A percentile compares a stretch with the other conserved stretches of the same genome.
phyloP scores from a whole-genome alignment of 2,329 filamentous ascomycete genomes.

The Talaromyces sp. region DNA sequence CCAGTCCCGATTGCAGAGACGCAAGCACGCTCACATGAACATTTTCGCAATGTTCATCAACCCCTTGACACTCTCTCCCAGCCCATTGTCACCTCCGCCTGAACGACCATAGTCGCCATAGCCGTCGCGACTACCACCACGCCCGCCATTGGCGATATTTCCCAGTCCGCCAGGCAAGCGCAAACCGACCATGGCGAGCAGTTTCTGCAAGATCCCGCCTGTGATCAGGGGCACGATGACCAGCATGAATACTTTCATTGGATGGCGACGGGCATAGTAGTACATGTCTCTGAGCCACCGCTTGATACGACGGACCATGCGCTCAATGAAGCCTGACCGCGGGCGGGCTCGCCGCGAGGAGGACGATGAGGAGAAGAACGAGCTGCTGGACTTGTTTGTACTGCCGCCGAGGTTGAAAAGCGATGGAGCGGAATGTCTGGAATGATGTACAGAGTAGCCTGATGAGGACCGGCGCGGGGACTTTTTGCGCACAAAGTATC shows the following conservation, averaged over 20 bases:
- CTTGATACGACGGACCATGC: slow-evolving; percentile 69
- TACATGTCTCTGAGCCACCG: slow-evolving; percentile 74
- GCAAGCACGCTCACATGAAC: slow-evolving; percentile 22
- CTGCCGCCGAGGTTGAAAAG: slow-evolving; percentile 39
- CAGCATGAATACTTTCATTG: slow-evolving; percentile 79
- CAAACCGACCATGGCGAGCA: slow-evolving; percentile 75
- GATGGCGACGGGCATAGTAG: slow-evolving; percentile 76
- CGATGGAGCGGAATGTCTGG: slow-evolving; percentile 37
- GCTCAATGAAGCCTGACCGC: slow-evolving; percentile 70
- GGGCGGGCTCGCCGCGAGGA: slow-evolving; percentile 75
- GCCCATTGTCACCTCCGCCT: slow-evolving; percentile 24
- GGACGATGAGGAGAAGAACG: slow-evolving; percentile 52
- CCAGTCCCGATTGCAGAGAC: neutral
- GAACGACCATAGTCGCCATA: slow-evolving; percentile 15
- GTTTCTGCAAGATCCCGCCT: slow-evolving; percentile 71
- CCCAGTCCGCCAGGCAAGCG: slow-evolving; percentile 56
- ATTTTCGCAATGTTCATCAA: slow-evolving; percentile 33
- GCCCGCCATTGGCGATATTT: slow-evolving; percentile 19
- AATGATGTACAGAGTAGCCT: slow-evolving; percentile 30
- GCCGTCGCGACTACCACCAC: slow-evolving; percentile 4
- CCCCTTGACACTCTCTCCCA: slow-evolving; percentile 26
- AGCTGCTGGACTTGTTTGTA: slow-evolving; percentile 31
- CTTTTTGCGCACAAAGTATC: slow-evolving; percentile 27
- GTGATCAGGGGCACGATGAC: slow-evolving; percentile 84
- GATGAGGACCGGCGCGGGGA: slow-evolving; percentile 34